These are phyloP conservation scores for Rasamsonia emersonii DNA, from an alignment of 2,329 filamentous ascomycete species.

Conservation along the genomic window DNA sequence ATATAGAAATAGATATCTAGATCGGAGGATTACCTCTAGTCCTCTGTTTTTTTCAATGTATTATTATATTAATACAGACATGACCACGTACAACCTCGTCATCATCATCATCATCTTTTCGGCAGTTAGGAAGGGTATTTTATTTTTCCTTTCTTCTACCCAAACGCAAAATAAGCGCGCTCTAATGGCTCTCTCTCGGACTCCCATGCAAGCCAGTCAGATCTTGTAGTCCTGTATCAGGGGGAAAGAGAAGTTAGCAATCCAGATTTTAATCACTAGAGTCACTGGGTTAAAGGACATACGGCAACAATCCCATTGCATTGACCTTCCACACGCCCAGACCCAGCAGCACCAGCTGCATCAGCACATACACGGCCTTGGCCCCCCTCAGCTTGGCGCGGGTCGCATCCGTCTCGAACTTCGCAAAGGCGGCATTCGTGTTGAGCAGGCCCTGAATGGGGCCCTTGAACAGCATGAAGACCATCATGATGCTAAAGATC, in stretches of 20 bases:
- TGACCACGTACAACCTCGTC: too few relatives aligned
- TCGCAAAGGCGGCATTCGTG: conserved; percentile 81
- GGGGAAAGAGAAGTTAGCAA: conserved; percentile 13
- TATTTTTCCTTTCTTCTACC: too few relatives aligned
- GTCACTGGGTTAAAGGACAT: conserved; percentile 37
- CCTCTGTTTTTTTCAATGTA: too few relatives aligned
- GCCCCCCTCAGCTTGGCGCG: conserved; percentile 65
- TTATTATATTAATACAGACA: too few relatives aligned
- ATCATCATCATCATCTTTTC: too few relatives aligned
- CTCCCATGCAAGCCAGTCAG: conserved; percentile 98
- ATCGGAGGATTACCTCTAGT: too few relatives aligned
- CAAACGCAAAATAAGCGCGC: conserved; percentile 53
- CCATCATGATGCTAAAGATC: conserved; percentile 99
- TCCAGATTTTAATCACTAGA: conserved; percentile 1
- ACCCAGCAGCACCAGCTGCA: conserved; percentile 74
- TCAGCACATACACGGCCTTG: conserved; percentile 78
- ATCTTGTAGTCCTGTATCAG: conserved; percentile 68
- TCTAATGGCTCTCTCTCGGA: conserved; percentile 61
- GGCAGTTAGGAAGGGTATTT: too few relatives aligned
- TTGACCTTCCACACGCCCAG: conserved; percentile 96
- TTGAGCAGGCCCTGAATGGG: conserved; percentile 75
- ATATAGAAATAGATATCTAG: too few relatives aligned
- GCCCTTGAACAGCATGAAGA: conserved; percentile 97
- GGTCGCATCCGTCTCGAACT: conserved; percentile 78
- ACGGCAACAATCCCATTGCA: conserved; percentile 89